Conservation (phyloP, 2,329 filamentous ascomycete genomes). For the Nemania sp. region DNA sequence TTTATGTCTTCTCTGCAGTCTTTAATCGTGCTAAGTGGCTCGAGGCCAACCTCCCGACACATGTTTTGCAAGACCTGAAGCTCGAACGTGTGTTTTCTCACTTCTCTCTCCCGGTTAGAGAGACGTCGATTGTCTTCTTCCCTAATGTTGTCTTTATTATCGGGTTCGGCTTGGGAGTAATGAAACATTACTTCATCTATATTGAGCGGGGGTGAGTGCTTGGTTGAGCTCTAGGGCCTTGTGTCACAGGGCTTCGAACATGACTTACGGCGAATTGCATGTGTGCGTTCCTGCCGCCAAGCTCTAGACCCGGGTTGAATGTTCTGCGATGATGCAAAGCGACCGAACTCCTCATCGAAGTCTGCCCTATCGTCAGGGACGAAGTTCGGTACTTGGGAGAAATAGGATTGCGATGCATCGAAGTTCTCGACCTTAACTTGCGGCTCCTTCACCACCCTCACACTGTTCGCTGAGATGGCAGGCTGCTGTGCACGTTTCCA, state of each 20-base stretch:
- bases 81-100: background rate
- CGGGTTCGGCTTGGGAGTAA: constrained; percentile 28
- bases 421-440: constrained; percentile 29
- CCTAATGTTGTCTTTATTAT: constrained; percentile 20
- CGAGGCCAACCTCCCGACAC: constrained; percentile 39
- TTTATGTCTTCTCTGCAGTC: constrained; percentile 42
- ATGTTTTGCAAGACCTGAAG: constrained; percentile 33
- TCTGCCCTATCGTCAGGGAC: constrained; percentile 38
- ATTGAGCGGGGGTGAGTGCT: constrained; percentile 3
- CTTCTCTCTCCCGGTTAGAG: background rate
- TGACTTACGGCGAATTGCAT: constrained; percentile 36
- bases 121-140: constrained; percentile 6
- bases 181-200: constrained; percentile 37
- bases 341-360: constrained; percentile 47
- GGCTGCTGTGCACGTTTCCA: constrained; percentile 7
- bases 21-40: constrained; percentile 33
- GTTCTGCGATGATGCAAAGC: constrained; percentile 47
- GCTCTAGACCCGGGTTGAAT: constrained; percentile 26
- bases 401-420: constrained; percentile 46
- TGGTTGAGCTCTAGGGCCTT: background rate
- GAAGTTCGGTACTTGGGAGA: constrained; percentile 44
- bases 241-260: background rate
- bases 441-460: constrained; percentile 6
- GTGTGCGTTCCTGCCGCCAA: constrained; percentile 32
- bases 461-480: background rate